These are phyloP conservation scores for Chaetomium olivaceum DNA, from an alignment of 2,329 filamentous ascomycete species.

Conservation along the genomic window DNA sequence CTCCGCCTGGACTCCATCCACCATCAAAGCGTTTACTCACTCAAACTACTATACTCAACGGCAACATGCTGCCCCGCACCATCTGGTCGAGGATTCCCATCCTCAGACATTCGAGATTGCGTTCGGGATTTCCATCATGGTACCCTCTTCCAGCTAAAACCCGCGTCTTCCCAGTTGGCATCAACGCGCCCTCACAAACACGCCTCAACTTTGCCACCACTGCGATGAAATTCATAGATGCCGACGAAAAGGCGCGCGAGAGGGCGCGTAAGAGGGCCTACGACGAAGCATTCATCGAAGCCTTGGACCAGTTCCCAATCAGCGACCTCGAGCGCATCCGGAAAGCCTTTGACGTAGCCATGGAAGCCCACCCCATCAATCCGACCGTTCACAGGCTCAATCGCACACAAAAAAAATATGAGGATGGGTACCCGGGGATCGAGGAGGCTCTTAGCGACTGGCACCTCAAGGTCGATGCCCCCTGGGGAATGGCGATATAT, in stretches of 20 bases:
- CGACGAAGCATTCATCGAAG: neutral
- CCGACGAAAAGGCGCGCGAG: neutral
- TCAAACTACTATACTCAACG: neutral
- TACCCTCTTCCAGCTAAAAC: neutral
- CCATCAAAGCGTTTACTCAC: neutral
- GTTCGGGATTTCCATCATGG: neutral
- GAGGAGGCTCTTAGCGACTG: neutral
- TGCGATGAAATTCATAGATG: neutral
- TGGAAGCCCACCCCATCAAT: neutral
- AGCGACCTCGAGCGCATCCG: neutral
- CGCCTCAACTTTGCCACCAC: neutral
- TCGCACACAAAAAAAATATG: too few relatives aligned
- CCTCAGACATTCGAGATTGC: neutral
- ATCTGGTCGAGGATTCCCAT: neutral
- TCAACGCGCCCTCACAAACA: neutral
- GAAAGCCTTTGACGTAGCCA: neutral
- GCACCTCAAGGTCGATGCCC: neutral
- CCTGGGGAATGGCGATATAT: neutral
- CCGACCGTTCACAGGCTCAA: too few relatives aligned
- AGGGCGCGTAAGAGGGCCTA: neutral
- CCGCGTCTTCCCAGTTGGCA: neutral
- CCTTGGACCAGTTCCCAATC: neutral
- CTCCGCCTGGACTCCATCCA: neutral
- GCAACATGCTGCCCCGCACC: neutral
- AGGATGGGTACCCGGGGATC: neutral